Base-by-base conservation (phyloP, 768 basidiomycete species). In the Lentinula raphanica region DNA sequence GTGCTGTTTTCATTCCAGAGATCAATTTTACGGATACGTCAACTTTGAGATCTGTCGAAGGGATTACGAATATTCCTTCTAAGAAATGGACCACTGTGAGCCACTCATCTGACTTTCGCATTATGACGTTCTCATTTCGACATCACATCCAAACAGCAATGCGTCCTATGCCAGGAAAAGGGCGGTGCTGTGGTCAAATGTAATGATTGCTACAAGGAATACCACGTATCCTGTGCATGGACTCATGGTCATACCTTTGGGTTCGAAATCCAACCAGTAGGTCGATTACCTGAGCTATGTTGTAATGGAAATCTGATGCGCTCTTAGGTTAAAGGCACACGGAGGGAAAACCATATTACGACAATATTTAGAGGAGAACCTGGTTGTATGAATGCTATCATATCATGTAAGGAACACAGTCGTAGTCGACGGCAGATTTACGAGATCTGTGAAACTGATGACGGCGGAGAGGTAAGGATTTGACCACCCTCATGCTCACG, bases 211-310 rank as follows among this genome's bases (percentile, higher is more conserved):
- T 70, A 74, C 15, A 82, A 79, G 53, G 85, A 90, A 62, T 94
- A 87, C 68, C 97, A 99, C 68, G 78, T 87, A 7, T 87, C 92
- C 0, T 99, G 97, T 69, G 97, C 93, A 19, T 98, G 92, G 91
- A 81, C 79, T 54, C 76, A 85, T 39, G 88, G 88, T 0, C 84
- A 88, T 74, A 87, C 79, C 63, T 94, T 98, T 63, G 94, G 92
- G 28, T 97, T 99, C 70, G 95, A 98, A 74, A 83, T 98, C 39
- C 88, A 88, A 65, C 81, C 87, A 35, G 93, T 90, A 63, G 67
- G 87, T 9, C 11, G 11, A 21, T 48, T 45, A 19, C n/a, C 21
- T 38, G 29, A 38, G 15, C 27, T 6, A 28, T 56, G 27, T 3
- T 35, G 38, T n/a, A n/a, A n/a, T n/a, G n/a, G n/a, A n/a, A n/a